Percentiles rank a stretch among this genome's conserved stretches.
phyloP scores from a whole-genome alignment of 1,284 basidiomycete species.

The Pseudozyma tsukubaensis region DNA sequence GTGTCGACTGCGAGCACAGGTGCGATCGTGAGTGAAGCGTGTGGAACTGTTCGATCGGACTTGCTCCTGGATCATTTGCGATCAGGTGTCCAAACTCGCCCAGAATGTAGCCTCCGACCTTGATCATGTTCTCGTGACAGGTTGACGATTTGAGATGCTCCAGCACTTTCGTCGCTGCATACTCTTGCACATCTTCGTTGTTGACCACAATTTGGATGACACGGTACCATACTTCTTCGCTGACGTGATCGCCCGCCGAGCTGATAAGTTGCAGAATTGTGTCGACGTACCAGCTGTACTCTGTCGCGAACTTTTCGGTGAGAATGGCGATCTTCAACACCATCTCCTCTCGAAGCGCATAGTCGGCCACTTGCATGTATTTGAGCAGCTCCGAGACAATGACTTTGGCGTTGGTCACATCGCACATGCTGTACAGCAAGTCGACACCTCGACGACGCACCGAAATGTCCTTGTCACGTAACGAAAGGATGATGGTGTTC shows the following conservation, averaged over 20 bases:
- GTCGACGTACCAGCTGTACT: slow-evolving; percentile 71
- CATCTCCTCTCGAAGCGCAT: slow-evolving; percentile 95
- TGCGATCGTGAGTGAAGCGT: slow-evolving; percentile 94
- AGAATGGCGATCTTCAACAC: slow-evolving; percentile 97
- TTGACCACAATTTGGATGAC: slow-evolving; percentile 98
- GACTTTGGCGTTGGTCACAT: slow-evolving; percentile 90
- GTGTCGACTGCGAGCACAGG: slow-evolving; percentile 90
- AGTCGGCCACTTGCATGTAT: slow-evolving; percentile 93
- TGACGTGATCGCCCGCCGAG: slow-evolving; percentile 96
- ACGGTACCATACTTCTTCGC: slow-evolving; percentile 99
- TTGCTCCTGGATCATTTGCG: slow-evolving; percentile 91
- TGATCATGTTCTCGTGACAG: slow-evolving; percentile 96
- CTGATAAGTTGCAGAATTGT: slow-evolving; percentile 87
- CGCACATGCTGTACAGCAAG: slow-evolving; percentile 98
- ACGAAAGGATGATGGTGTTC: slow-evolving; percentile 89
- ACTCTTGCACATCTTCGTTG: slow-evolving; percentile 88
- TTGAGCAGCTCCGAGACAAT: slow-evolving; percentile 94
- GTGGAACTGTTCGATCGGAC: slow-evolving; percentile 94
- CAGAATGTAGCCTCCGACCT: slow-evolving; percentile 95
- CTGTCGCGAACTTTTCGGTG: slow-evolving; percentile 94
- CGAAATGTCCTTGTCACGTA: slow-evolving; percentile 97
- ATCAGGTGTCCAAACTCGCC: slow-evolving; percentile 95
- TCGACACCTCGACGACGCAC: slow-evolving; percentile 93
- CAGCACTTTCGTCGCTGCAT: slow-evolving; percentile 93
- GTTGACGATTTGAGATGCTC: slow-evolving; percentile 87